Evolutionary conservation across 306 rosid genomes (phyloP), one percentile per base, ranked within the genome.

Genomic region (Sechiopsis laciniata): DNA sequence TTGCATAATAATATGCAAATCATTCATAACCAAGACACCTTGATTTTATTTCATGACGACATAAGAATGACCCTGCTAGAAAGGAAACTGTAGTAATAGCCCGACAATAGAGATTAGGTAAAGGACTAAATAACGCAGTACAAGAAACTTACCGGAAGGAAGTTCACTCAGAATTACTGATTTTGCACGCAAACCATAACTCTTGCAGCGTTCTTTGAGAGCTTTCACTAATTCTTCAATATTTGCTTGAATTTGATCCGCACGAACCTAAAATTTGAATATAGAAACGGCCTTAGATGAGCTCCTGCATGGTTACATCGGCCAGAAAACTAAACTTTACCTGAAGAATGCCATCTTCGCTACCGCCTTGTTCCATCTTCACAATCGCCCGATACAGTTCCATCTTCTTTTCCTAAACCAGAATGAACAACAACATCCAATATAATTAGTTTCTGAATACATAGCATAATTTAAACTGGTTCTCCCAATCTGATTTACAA

Each of bases 171-270:
- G 76, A 74, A 95, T 87, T 61, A 82, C 82, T 70, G 99, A 91
- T 83, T 89, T 95, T 72, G 88, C 87, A 40, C 87, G 93, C 78
- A 95, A 83, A 56, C 97, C 99, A 71, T 91, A 91, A 72, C 80
- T 87, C 91, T 95, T 95, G 88, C 99, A 95, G 42, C 90, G 90
- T 65, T 91, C 95, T 79, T 88, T 95, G 73, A 95, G 83, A 66
- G 85, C 79, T 87, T 89, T 95, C 77, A 89, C 93, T 56, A 91
- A 78, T 73, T 87, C 96, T 76, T 91, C 96, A 77, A 91, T 89
- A 19, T 83, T 90, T 58, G 87, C 83, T 72, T 88, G 96, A 75
- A 95, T 84, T 67, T 21, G 86, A 78, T 85, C 91, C 76, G 80
- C 93, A 62, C 82, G 88, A 46, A 37, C 90, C 97, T 89, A 88